phyloP scores from a whole-genome alignment of 2,329 filamentous ascomycete species.

The Dactylellina drechsleri region DNA sequence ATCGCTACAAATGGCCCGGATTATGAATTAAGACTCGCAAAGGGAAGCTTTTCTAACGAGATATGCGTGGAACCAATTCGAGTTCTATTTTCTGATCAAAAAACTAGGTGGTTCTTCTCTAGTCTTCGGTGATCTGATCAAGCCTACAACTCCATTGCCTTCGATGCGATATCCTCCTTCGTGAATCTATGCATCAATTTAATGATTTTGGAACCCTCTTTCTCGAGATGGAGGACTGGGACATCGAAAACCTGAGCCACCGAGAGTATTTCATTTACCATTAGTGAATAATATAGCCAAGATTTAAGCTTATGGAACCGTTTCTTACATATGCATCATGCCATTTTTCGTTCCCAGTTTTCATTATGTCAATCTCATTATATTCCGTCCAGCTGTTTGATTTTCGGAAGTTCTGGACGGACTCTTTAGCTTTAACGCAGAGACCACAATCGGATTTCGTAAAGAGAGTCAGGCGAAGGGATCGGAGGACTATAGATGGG shows the following conservation, averaged over 20 bases:
- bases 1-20: too few species aligned
- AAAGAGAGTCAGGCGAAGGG: slow-evolving; percentile 44
- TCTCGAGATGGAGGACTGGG: slow-evolving; percentile 42
- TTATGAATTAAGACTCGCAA: too few species aligned
- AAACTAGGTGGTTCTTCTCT: too few species aligned
- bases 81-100: too few species aligned
- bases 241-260: slow-evolving; percentile 38
- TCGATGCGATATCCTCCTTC: slow-evolving; percentile 23
- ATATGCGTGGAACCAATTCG: too few species aligned
- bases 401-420: slow-evolving; percentile 20
- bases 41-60: too few species aligned
- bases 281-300: not conserved
- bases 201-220: slow-evolving; percentile 20
- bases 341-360: slow-evolving; percentile 35
- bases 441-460: slow-evolving; percentile 41
- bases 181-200: slow-evolving; percentile 50
- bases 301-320: not conserved
- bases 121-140: too few species aligned
- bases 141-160: slow-evolving; percentile 9
- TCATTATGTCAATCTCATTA: slow-evolving; percentile 33
- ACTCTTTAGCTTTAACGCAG: slow-evolving; percentile 32
- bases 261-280: not conserved
- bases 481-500: slow-evolving; percentile 17
- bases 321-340: slow-evolving; percentile 44
- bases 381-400: slow-evolving; percentile 14